These are phyloP conservation scores for Triangularia setosa DNA, from an alignment of 2,329 filamentous ascomycete species.

Conservation along the genomic window DNA sequence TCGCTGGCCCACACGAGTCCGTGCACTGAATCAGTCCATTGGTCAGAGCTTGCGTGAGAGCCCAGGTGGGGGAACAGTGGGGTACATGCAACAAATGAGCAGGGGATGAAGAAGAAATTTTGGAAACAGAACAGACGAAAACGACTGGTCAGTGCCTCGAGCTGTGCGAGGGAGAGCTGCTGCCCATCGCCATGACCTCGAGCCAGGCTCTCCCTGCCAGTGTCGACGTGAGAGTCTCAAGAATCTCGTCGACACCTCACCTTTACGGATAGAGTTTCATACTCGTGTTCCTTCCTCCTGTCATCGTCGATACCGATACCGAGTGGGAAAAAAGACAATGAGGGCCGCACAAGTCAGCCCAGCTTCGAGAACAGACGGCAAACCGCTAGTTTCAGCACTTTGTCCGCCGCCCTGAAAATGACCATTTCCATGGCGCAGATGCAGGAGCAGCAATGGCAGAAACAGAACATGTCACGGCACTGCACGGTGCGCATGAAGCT, in stretches of 20 bases:
- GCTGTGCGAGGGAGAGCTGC: background rate
- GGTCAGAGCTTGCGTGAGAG: constrained; percentile 8
- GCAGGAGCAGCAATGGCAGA: background rate
- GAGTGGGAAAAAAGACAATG: background rate
- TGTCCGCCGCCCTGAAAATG: background rate
- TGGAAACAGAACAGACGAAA: constrained; percentile 17
- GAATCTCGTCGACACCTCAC: too few relatives aligned
- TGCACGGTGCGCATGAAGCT: constrained; percentile 9
- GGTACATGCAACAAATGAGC: constrained; percentile 11
- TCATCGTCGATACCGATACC: background rate
- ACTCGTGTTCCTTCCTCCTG: background rate
- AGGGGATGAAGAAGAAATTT: constrained; percentile 22
- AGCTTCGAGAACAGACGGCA: background rate
- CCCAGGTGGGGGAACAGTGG: constrained; percentile 11
- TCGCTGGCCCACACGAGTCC: background rate
- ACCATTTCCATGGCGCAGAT: background rate
- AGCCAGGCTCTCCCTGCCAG: background rate
- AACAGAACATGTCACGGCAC: constrained; percentile 5
- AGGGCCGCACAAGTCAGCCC: background rate
- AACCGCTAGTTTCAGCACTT: background rate
- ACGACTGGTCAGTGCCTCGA: constrained; percentile 14
- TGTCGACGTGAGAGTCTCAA: background rate
- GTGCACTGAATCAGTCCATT: constrained; percentile 7
- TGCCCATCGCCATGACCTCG: constrained; percentile 5
- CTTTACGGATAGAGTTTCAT: background rate